Conservation (phyloP, 2,329 filamentous ascomycete genomes). For the Shiraia sp. region DNA sequence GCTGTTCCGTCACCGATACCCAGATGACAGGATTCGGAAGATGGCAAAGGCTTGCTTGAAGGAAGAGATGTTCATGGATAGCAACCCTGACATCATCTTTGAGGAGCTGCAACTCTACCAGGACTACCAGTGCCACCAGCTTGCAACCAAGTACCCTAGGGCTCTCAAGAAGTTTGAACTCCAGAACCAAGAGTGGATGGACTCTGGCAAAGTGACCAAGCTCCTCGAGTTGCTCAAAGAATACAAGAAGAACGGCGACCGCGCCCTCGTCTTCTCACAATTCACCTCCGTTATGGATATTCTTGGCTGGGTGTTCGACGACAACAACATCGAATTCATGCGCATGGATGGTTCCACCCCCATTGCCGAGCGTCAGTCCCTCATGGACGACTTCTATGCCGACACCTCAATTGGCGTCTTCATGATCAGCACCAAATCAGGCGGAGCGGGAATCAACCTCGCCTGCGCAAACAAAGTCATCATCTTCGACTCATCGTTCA, state of each 20-base stretch:
- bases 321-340: constrained; percentile 73
- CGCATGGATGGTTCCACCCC: constrained; percentile 85
- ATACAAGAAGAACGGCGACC: constrained; percentile 80
- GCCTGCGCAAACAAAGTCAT: constrained; percentile 96
- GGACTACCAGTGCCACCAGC: constrained; percentile 65
- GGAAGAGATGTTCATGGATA: constrained; percentile 60
- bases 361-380: constrained; percentile 79
- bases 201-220: constrained; percentile 82
- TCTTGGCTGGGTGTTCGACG: constrained; percentile 77
- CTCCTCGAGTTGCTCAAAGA: constrained; percentile 73
- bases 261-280: constrained; percentile 88
- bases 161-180: constrained; percentile 61
- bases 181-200: constrained; percentile 67
- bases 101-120: constrained; percentile 59
- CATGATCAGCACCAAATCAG: constrained; percentile 88
- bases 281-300: constrained; percentile 93
- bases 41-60: constrained; percentile 79
- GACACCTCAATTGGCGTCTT: constrained; percentile 83
- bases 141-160: constrained; percentile 57
- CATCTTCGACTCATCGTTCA: constrained; percentile 96
- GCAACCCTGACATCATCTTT: constrained; percentile 56
- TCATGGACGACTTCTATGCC: constrained; percentile 84
- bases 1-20: constrained; percentile 81
- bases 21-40: constrained; percentile 71
- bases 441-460: constrained; percentile 95